phyloP scores from a whole-genome alignment of 1,284 basidiomycete genomes.

The Cryptococcus sp. region DNA sequence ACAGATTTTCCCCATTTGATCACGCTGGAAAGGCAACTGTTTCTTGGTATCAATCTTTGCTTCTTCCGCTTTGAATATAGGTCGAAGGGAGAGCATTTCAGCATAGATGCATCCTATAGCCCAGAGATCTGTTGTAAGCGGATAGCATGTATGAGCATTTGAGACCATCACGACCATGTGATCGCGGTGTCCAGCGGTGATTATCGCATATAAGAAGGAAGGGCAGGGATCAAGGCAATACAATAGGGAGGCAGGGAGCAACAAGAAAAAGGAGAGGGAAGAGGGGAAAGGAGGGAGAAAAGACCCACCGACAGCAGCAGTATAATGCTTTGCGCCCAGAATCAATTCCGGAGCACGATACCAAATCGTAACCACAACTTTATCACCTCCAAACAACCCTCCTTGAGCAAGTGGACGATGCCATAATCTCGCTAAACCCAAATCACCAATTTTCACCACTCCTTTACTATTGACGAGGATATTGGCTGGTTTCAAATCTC shows the following conservation, averaged over 20 bases:
- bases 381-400: constrained; percentile 71
- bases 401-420: constrained; percentile 42
- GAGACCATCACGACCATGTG: not conserved
- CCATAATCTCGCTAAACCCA: constrained; percentile 81
- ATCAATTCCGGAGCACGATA: constrained; percentile 94
- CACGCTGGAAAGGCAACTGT: constrained; percentile 88
- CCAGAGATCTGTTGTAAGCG: constrained; percentile 66
- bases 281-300: not conserved
- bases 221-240: no score
- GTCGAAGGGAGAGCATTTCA: constrained; percentile 84
- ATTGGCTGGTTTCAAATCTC: constrained; percentile 97
- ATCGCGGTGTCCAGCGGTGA: no score
- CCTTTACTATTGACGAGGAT: constrained; percentile 88
- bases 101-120: constrained; percentile 96
- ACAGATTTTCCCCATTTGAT: constrained; percentile 91
- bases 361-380: constrained; percentile 99
- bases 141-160: not conserved
- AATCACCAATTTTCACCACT: constrained; percentile 94
- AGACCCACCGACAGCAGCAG: constrained; percentile 70
- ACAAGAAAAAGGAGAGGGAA: constrained; percentile 1
- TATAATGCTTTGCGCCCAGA: constrained; percentile 93
- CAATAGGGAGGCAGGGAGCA: no score
- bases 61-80: constrained; percentile 99
- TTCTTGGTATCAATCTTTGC: constrained; percentile 82
- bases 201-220: no score